Percentiles rank a stretch among this genome's conserved stretches.
Conservation (phyloP, 495 filamentous ascomycete species). For the Parathielavia hyrcaniae region DNA sequence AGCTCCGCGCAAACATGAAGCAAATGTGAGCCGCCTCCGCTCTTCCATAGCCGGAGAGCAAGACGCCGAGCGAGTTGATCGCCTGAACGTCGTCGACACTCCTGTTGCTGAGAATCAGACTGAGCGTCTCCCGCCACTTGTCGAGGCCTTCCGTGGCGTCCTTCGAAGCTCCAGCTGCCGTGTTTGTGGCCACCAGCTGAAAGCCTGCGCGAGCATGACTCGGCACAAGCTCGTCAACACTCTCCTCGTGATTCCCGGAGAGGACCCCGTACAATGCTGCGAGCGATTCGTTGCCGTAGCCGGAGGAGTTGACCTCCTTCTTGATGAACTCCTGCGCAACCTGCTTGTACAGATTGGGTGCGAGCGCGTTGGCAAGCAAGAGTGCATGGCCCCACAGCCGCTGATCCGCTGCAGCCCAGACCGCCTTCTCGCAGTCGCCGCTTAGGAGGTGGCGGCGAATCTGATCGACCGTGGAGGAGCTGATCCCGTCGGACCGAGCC, state of each 20-base stretch:
- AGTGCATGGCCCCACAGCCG: constrained; percentile 95
- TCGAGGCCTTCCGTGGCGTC: constrained; percentile 79
- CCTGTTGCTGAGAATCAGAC: constrained; percentile 79
- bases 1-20: constrained; percentile 52
- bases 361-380: constrained; percentile 77
- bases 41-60: constrained; percentile 81
- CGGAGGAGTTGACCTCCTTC: constrained; percentile 75
- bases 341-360: constrained; percentile 67
- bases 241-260: constrained; percentile 88
- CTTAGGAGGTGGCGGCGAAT: constrained; percentile 65
- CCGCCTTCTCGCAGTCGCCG: constrained; percentile 84
- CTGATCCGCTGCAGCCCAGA: constrained; percentile 91
- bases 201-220: constrained; percentile 86
- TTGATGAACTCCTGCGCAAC: constrained; percentile 91
- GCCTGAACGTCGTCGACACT: constrained; percentile 70
- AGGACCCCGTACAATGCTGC: constrained; percentile 89
- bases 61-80: constrained; percentile 69
- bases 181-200: constrained; percentile 72
- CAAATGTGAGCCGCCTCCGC: constrained; percentile 90
- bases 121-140: constrained; percentile 87
- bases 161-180: constrained; percentile 55
- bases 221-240: constrained; percentile 93
- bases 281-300: constrained; percentile 72
- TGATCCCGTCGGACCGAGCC: constrained; percentile 54
- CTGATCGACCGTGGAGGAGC: constrained; percentile 58